Conservation (phyloP, 139 green algal species). For the Chloropicon primus region DNA sequence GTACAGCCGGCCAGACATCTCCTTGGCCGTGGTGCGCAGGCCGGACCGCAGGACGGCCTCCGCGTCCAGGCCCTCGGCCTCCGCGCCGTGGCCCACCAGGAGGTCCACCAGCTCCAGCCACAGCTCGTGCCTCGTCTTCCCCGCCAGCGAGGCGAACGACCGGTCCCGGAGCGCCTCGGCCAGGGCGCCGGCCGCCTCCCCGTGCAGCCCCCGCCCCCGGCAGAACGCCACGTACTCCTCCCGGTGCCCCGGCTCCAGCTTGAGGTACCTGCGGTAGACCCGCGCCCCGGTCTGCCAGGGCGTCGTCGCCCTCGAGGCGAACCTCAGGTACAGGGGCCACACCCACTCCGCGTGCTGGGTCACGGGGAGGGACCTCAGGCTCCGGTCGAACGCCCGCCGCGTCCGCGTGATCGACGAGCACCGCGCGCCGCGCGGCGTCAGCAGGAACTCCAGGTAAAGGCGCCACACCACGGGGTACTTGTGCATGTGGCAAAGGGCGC, state of each 20-base stretch:
- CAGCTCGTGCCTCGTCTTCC: slow-evolving; percentile 88
- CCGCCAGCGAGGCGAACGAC: slow-evolving; percentile 74
- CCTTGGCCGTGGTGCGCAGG: slow-evolving; percentile 75
- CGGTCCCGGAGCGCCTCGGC: slow-evolving; percentile 73
- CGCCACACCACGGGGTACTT: slow-evolving; percentile 91
- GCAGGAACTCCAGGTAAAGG: slow-evolving; percentile 77
- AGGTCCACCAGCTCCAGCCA: slow-evolving; percentile 98
- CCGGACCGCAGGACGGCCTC: slow-evolving; percentile 62
- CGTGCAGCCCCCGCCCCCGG: slow-evolving; percentile 37
- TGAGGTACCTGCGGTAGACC: slow-evolving; percentile 92
- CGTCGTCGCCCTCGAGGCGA: slow-evolving; percentile 47
- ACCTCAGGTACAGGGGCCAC: slow-evolving; percentile 85
- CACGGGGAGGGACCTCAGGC: slow-evolving; percentile 78
- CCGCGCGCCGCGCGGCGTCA: slow-evolving; percentile 31
- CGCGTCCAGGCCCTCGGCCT: slow-evolving; percentile 45
- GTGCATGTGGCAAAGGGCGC: slow-evolving; percentile 92
- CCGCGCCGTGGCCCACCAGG: slow-evolving; percentile 71
- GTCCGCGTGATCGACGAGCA: slow-evolving; percentile 61
- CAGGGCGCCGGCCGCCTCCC: slow-evolving; percentile 63
- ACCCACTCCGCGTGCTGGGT: slow-evolving; percentile 89
- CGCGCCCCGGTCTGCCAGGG: slow-evolving; percentile 81
- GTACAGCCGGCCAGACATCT: slow-evolving; percentile 86
- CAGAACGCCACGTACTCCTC: slow-evolving; percentile 92
- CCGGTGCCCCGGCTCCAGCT: slow-evolving; percentile 81
- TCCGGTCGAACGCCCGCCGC: slow-evolving; percentile 75